phyloP scores from a whole-genome alignment of 345 rosid genomes.

The Eucalyptus pauciflora region DNA sequence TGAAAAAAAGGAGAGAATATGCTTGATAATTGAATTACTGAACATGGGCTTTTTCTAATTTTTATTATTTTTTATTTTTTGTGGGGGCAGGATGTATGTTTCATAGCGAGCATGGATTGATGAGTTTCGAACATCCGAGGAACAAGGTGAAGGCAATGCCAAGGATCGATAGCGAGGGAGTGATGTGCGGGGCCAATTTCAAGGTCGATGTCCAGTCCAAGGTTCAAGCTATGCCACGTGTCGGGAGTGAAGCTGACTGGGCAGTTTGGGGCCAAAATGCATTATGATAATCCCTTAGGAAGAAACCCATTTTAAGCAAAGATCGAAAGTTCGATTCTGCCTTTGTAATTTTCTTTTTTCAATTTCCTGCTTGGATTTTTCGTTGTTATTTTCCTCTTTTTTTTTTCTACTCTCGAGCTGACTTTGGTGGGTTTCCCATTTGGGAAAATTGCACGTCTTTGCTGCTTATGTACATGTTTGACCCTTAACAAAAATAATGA shows the following conservation, averaged over 20 bases:
- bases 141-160: constrained; percentile 54
- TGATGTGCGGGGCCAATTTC: constrained; percentile 65
- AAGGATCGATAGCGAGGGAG: constrained; percentile 62
- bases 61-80: neutral
- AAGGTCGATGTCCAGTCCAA: constrained; percentile 46
- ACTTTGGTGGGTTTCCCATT: neutral
- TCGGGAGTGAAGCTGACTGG: constrained; percentile 72
- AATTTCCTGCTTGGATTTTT: neutral
- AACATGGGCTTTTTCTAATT: neutral
- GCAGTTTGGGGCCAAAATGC: constrained; percentile 14
- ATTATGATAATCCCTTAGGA: neutral
- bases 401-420: neutral
- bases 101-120: constrained; percentile 46
- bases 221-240: constrained; percentile 39
- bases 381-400: too few species aligned
- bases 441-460: neutral
- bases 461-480: neutral
- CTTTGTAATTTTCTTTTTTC: neutral
- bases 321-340: neutral
- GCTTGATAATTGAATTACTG: neutral
- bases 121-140: constrained; percentile 57
- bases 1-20: too few species aligned
- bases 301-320: neutral
- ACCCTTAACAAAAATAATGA: neutral
- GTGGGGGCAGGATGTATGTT: constrained; percentile 46